These are phyloP conservation scores for Kluyveromyces starmeri DNA, from an alignment of 805 yeast genomes.

Conservation along the genomic window DNA sequence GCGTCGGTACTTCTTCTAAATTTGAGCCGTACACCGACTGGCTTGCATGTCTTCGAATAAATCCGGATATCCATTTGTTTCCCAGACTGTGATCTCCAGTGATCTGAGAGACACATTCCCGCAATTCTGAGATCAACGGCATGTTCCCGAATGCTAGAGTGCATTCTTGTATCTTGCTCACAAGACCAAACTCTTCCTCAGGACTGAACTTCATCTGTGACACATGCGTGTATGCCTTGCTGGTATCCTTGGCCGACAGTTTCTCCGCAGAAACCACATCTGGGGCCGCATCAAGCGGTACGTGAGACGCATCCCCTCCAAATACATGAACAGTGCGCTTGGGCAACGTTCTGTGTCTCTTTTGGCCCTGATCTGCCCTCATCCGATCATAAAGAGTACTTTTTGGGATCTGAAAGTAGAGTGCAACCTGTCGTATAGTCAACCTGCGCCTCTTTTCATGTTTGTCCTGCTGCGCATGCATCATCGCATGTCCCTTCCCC, in stretches of 20 bases:
- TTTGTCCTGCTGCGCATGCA: conserved; percentile 5
- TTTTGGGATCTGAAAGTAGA: conserved; percentile 21
- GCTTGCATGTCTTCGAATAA: conserved; percentile 17
- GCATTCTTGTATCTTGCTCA: conserved; percentile 11
- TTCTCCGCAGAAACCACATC: too few species aligned
- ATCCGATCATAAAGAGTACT: conserved; percentile 22
- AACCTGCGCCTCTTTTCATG: conserved; percentile 9
- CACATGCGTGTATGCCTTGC: conserved; percentile 10
- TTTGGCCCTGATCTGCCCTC: conserved; percentile 4
- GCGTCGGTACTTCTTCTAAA: conserved; percentile 5
- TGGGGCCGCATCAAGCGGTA: too few species aligned
- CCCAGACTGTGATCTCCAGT: conserved; percentile 9
- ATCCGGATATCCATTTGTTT: conserved; percentile 20
- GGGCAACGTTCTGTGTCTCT: conserved; percentile 2
- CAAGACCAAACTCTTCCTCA: conserved; percentile 13
- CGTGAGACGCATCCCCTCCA: too few species aligned
- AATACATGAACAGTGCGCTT: too few species aligned
- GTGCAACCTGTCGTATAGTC: conserved; percentile 20
- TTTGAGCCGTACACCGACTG: conserved; percentile 16
- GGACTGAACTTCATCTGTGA: conserved; percentile 21
- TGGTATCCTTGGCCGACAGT: background rate
- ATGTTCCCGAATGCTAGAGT: conserved; percentile 18
- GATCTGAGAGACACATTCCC: conserved; percentile 9
- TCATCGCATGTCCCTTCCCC: background rate
- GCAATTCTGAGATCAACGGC: conserved; percentile 12